These are phyloP conservation scores for Aeschynomene evenia DNA, from an alignment of 306 rosid genomes.

Conservation along the genomic window DNA sequence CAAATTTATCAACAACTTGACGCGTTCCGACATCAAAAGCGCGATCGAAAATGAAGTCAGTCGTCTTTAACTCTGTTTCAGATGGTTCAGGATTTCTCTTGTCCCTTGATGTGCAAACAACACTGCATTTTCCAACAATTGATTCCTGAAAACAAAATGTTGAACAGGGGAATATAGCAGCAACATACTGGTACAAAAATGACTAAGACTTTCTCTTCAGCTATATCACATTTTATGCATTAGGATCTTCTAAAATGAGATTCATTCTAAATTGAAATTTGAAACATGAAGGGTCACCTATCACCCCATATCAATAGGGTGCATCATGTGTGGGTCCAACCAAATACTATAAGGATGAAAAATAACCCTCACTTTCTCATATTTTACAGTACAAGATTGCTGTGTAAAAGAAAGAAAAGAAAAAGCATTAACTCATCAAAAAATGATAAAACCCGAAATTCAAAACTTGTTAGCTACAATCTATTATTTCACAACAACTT, in stretches of 20 bases:
- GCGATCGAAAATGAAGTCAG: constrained; percentile 48
- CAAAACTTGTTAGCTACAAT: neutral
- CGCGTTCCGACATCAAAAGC: constrained; percentile 45
- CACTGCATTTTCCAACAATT: constrained; percentile 55
- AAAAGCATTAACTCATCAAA: neutral
- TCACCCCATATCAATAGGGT: too few species aligned
- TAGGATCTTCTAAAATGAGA: too few species aligned
- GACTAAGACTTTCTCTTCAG: neutral
- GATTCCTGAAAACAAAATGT: constrained; percentile 49
- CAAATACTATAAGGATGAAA: too few species aligned
- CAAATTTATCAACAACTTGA: constrained; percentile 38
- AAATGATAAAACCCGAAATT: neutral
- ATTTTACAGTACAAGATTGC: too few species aligned
- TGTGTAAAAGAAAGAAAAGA: too few species aligned
- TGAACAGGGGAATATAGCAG: neutral
- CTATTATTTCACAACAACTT: neutral
- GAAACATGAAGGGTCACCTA: too few species aligned
- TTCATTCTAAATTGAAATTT: too few species aligned
- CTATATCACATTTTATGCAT: neutral
- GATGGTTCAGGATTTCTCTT: constrained; percentile 54
- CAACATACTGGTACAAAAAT: constrained; percentile 11
- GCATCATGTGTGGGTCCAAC: too few species aligned
- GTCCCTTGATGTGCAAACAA: constrained; percentile 63
- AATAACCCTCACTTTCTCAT: too few species aligned
- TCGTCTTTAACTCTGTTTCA: constrained; percentile 38